Base-by-base conservation (phyloP, 345 rosid species). In the Ricinus communis region DNA sequence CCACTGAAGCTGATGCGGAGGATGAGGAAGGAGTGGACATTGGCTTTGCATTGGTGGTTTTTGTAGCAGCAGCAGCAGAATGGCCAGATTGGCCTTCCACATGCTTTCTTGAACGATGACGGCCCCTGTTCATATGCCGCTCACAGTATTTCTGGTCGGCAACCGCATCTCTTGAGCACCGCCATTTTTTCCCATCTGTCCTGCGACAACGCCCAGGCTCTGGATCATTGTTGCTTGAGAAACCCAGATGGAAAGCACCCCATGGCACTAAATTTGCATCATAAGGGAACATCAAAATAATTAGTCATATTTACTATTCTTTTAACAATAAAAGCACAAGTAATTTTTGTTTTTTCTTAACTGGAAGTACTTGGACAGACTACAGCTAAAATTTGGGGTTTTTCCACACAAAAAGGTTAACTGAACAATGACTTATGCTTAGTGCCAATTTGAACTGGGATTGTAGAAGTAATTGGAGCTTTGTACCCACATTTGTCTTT, bases 91-190 rank as follows among this genome's bases (percentile, higher is more conserved):
- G 91, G 77, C 80, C 87, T 90, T 90, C 96, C 96, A 90, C 96
- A 87, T 85, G 96, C 96, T 90, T 90, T 90, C 96, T 90, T 90
- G 96, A 90, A 90, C 93, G 96, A 74, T 90, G 93, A 72, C 96
- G 93, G 76, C 93, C 93, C 82, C 93, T 85, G 81, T 88, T 90
- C 54, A 90, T 84, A 77, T 90, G 96, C 82, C 96, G 82, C 74
- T 90, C 96, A 69, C 96, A 90, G 71, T 90, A 90, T 66, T 90
- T 90, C 71, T 88, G 93, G 67, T 88, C 93, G 21, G 90, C 84
- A 76, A 88, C 93, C n/a, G 96, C 96, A 52, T 90, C 93, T 71
- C 87, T 84, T 14, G 96, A 85, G 86, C 96, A 90, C 72, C 91
- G 83, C 96, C 96, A 90, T 83, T 90, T 90, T 84, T 90, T 90